Conservation (phyloP, 2,329 filamentous ascomycete genomes). For the Diaporthe capsici region DNA sequence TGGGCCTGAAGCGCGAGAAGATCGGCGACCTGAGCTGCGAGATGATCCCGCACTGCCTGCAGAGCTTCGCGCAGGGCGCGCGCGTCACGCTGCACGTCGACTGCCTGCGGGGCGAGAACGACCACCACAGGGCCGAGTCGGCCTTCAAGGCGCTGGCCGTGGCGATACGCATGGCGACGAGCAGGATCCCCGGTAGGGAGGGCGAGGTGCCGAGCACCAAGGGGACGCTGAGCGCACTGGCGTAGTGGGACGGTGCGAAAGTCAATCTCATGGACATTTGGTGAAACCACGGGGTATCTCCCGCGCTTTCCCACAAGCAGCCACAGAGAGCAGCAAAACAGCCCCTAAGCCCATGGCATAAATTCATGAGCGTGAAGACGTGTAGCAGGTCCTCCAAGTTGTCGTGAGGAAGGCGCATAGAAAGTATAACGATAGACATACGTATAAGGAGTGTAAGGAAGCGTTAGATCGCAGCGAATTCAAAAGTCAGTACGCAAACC, state of each 20-base stretch:
- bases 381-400: neutral
- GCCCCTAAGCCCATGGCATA: neutral
- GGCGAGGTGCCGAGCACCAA: slow-evolving; percentile 97
- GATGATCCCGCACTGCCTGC: slow-evolving; percentile 96
- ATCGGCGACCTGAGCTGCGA: slow-evolving; percentile 93
- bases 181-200: slow-evolving; percentile 82
- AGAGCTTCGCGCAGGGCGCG: slow-evolving; percentile 93
- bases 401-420: neutral
- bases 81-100: slow-evolving; percentile 96
- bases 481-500: neutral
- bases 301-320: no score
- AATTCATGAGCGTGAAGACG: neutral
- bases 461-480: neutral
- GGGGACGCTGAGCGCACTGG: slow-evolving; percentile 79
- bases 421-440: neutral
- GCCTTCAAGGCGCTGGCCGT: slow-evolving; percentile 97
- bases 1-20: slow-evolving; percentile 91
- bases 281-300: no score
- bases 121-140: slow-evolving; percentile 96
- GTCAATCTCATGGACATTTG: no score
- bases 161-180: slow-evolving; percentile 83
- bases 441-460: neutral
- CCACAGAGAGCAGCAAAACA: no score
- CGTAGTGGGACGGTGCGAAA: slow-evolving; percentile 48
- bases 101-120: slow-evolving; percentile 90